Base-by-base conservation (phyloP, 805 yeast species). In the Teunomyces atbi region DNA sequence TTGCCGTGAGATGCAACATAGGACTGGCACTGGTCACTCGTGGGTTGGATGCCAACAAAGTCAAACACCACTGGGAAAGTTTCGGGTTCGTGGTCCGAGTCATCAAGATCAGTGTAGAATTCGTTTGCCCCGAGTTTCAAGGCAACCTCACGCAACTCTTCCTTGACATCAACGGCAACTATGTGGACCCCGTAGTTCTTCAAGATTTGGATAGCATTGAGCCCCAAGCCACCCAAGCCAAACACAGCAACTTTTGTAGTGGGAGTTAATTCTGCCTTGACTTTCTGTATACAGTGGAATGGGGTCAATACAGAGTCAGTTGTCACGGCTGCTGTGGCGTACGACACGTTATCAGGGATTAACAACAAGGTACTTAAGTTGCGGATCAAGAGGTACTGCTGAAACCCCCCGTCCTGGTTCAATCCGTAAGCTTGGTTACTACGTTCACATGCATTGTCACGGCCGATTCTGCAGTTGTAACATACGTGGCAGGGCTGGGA, bases 151-250 rank as follows among this genome's bases (percentile, higher is more conserved):
- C 50, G 52, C n/a, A 61, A 38, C 5, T 58, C 66, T 8, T 49
- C 48, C 50, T 71, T 71, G 39, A 50, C 45, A 50, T 72, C 77
- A 19, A 56, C 53, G 11, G 68, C 68, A 11, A 70, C 68, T 10
- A 71, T 59, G 32, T 62, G 45, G 51, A 67, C 61, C 7, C 68
- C 68, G 47, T 58, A 71, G 32, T 51, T 49, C 33, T 54, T 56
- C 37, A 72, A 55, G 33, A 72, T 65, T 48, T 72, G 77, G n/a
- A 72, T 38, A 4, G 74, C 77, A 54, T 70, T 71, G 50, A 70
- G 57, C 0, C 77, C 76, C 44, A 72, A 58, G 4, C 77, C 77
- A 10, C 77, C 77, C 16, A 68, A 57, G 0, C 77, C 76, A n/a
- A 66, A 51, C 6, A 69, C 63, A 28, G 69, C 59, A 5, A 71